These are phyloP conservation scores for Fraxinus xanthoxyloides DNA, from an alignment of 305 asterid species.

Conservation along the genomic window DNA sequence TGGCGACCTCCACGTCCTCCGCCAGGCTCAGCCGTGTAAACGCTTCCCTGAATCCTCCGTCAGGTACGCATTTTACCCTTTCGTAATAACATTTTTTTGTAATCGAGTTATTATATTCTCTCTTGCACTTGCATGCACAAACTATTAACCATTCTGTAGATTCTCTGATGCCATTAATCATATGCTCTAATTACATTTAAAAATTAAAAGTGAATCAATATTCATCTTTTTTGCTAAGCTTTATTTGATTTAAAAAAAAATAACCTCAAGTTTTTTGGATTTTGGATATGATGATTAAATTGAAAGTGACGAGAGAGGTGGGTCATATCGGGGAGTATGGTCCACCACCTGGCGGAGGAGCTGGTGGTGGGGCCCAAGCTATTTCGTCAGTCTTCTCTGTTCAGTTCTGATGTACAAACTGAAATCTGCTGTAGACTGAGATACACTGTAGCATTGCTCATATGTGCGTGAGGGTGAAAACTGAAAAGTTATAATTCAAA, in stretches of 20 bases:
- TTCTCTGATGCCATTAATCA: neutral
- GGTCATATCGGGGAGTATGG: conserved; percentile 27
- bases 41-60: conserved; percentile 89
- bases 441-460: conserved; percentile 19
- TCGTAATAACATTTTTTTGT: neutral
- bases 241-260: neutral
- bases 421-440: conserved; percentile 27
- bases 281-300: conserved; percentile 19
- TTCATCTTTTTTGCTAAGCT: neutral
- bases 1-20: conserved; percentile 95
- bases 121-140: conserved; percentile 30
- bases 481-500: neutral
- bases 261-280: neutral
- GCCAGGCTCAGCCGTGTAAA: conserved; percentile 89
- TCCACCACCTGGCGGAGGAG: conserved; percentile 32
- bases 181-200: neutral
- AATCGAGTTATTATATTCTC: neutral
- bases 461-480: conserved; percentile 16
- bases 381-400: conserved; percentile 27
- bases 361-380: conserved; percentile 38
- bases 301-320: conserved; percentile 31
- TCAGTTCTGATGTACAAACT: conserved; percentile 6
- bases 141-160: neutral
- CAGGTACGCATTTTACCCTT: conserved; percentile 48
- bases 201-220: neutral